These are phyloP conservation scores for Ascochyta viciae-villosae DNA, from an alignment of 2,329 filamentous ascomycete genomes.

Conservation along the genomic window DNA sequence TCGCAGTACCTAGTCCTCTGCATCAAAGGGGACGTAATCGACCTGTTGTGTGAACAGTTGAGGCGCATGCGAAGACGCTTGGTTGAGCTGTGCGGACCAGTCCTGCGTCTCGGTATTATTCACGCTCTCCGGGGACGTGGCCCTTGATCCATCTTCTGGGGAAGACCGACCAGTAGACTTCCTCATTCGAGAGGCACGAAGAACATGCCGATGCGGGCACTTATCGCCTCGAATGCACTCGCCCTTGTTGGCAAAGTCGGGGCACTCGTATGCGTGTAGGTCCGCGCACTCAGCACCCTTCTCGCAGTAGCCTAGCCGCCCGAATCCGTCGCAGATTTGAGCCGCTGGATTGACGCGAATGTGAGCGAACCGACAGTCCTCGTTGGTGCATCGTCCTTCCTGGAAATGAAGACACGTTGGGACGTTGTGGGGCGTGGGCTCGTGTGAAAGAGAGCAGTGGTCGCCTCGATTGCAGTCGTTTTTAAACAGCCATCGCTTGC, in stretches of 20 bases:
- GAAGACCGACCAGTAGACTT: conserved; percentile 25
- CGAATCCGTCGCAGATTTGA: conserved; percentile 84
- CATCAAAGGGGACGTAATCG: conserved; percentile 40
- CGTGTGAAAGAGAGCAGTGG: conserved; percentile 89
- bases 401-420: conserved; percentile 90
- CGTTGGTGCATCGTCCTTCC: conserved; percentile 87
- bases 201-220: conserved; percentile 86
- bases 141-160: conserved; percentile 17
- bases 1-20: conserved; percentile 19
- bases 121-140: conserved; percentile 17
- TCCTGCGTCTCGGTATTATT: conserved; percentile 1
- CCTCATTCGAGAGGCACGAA: conserved; percentile 51
- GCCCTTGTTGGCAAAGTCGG: conserved; percentile 91
- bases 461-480: conserved; percentile 78
- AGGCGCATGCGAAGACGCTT: conserved; percentile 3
- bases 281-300: conserved; percentile 79
- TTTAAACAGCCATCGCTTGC: conserved; percentile 84
- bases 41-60: conserved; percentile 41
- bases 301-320: conserved; percentile 85
- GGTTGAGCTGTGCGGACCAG: conserved; percentile 1
- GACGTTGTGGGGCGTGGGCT: conserved; percentile 80
- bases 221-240: conserved; percentile 75
- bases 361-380: conserved; percentile 86
- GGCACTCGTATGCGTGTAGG: conserved; percentile 91
- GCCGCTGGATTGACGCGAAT: conserved; percentile 77